phyloP scores from a whole-genome alignment of 1,284 basidiomycete genomes.

The Phaffia rhodozyma region DNA sequence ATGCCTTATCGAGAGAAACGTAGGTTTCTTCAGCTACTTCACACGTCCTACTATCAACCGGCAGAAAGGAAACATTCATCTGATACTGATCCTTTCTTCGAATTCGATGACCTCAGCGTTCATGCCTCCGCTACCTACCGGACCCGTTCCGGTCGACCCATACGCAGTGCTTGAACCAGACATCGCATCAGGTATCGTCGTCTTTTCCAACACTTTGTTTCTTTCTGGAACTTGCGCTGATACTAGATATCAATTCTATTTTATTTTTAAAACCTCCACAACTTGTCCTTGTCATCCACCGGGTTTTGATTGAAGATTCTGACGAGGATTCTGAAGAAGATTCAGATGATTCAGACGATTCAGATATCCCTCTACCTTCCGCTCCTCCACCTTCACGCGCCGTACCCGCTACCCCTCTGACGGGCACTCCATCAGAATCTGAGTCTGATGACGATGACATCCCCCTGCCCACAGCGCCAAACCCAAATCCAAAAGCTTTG shows the following conservation, averaged over 20 bases:
- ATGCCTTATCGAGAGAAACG: slow-evolving; percentile 84
- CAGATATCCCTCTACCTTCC: slow-evolving; percentile 6
- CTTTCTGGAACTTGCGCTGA: too few relatives aligned
- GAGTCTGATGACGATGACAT: not conserved
- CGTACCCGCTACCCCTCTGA: slow-evolving; percentile 22
- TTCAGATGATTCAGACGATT: slow-evolving; percentile 21
- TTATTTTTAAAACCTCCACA: too few relatives aligned
- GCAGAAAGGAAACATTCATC: too few relatives aligned
- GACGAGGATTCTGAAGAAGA: slow-evolving; percentile 5
- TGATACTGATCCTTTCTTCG: too few relatives aligned
- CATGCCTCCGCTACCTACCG: too few relatives aligned
- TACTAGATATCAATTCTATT: too few relatives aligned
- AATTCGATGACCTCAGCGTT: too few relatives aligned
- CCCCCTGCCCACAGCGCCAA: slow-evolving; percentile 3
- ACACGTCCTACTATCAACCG: too few relatives aligned
- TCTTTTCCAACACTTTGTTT: too few relatives aligned
- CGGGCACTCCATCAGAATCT: slow-evolving; percentile 22
- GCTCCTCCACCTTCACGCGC: slow-evolving; percentile 13
- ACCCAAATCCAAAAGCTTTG: slow-evolving; percentile 22
- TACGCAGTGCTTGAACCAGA: too few relatives aligned
- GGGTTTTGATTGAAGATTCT: not conserved
- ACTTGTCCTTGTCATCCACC: not conserved
- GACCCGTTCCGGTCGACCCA: too few relatives aligned
- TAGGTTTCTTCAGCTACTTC: slow-evolving; percentile 38
- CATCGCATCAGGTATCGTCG: too few relatives aligned